phyloP scores from a whole-genome alignment of 1,139 yeast genomes.

The Sugiyamaella japonica region DNA sequence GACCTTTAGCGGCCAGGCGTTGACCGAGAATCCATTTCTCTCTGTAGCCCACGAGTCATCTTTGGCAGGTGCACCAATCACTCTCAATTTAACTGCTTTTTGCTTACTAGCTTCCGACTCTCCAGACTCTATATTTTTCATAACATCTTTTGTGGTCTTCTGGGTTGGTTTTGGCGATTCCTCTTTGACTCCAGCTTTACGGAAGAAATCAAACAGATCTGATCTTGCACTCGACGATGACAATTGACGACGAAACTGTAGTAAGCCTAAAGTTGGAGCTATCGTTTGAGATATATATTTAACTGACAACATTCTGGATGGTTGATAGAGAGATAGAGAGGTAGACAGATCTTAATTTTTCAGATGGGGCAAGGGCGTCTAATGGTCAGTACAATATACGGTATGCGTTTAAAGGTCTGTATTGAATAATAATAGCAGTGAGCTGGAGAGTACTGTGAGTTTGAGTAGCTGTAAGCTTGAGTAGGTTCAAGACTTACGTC shows the following conservation, averaged over 20 bases:
- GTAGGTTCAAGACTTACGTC: no score
- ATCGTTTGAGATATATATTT: slow-evolving; percentile 4
- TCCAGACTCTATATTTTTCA: slow-evolving; percentile 28
- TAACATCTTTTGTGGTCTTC: slow-evolving; percentile 30
- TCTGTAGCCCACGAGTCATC: slow-evolving; percentile 29
- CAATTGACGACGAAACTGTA: not conserved
- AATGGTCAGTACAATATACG: not conserved
- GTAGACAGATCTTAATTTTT: slow-evolving; percentile 9
- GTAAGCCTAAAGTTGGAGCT: not conserved
- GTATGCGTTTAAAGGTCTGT: not conserved
- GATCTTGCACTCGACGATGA: slow-evolving; percentile 1
- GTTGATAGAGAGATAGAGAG: not conserved
- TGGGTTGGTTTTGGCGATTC: slow-evolving; percentile 21
- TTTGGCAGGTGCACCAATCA: slow-evolving; percentile 35
- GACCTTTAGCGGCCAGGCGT: slow-evolving; percentile 37
- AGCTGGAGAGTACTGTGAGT: no score
- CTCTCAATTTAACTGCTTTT: slow-evolving; percentile 29
- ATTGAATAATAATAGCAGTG: no score
- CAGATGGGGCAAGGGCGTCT: slow-evolving; percentile 11
- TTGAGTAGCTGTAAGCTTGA: no score
- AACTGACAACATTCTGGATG: not conserved
- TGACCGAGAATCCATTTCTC: slow-evolving; percentile 30
- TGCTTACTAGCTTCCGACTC: slow-evolving; percentile 22
- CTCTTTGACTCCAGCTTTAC: slow-evolving; percentile 24
- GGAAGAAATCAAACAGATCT: slow-evolving; percentile 30